phyloP scores from a whole-genome alignment of 441 rosid genomes.

The Monsonia emarginata region DNA sequence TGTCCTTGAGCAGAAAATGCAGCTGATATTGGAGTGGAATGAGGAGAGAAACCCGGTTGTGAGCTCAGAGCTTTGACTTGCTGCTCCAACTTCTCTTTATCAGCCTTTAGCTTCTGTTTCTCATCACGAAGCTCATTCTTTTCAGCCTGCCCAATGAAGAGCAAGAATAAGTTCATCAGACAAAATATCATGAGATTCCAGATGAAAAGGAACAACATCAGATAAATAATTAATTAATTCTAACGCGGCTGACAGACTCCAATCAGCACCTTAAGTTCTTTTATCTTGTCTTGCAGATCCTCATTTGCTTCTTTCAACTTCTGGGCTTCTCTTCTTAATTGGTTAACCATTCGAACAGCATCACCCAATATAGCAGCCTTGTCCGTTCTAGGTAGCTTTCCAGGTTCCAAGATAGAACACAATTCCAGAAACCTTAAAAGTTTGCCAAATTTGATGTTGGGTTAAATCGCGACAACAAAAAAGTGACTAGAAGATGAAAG shows the following conservation, averaged over 20 bases:
- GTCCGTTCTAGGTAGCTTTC: constrained; percentile 83
- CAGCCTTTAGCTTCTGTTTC: constrained; percentile 85
- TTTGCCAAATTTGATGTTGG: not conserved
- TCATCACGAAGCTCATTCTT: constrained; percentile 94
- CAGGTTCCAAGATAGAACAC: constrained; percentile 78
- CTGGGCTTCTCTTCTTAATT: constrained; percentile 76
- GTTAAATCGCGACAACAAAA: not conserved
- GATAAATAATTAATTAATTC: no score
- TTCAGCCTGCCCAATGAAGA: constrained; percentile 47
- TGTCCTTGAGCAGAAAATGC: constrained; percentile 76
- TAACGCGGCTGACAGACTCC: not conserved
- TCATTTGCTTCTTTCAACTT: constrained; percentile 77
- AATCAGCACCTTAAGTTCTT: constrained; percentile 64
- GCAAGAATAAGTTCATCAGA: not conserved
- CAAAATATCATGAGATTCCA: not conserved
- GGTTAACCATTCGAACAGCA: constrained; percentile 79
- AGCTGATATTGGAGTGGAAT: constrained; percentile 62
- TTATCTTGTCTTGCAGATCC: constrained; percentile 80
- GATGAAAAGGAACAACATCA: not conserved
- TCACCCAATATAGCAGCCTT: constrained; percentile 81
- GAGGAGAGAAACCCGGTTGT: constrained; percentile 69
- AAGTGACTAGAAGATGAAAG: not conserved
- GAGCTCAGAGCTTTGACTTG: constrained; percentile 48
- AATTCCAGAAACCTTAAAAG: constrained; percentile 67
- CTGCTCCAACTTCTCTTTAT: constrained; percentile 89